A percentile compares a stretch with the other conserved stretches of the same genome.
phyloP scores from a whole-genome alignment of 2,329 filamentous ascomycete species.

The Neocucurbitaria cava region DNA sequence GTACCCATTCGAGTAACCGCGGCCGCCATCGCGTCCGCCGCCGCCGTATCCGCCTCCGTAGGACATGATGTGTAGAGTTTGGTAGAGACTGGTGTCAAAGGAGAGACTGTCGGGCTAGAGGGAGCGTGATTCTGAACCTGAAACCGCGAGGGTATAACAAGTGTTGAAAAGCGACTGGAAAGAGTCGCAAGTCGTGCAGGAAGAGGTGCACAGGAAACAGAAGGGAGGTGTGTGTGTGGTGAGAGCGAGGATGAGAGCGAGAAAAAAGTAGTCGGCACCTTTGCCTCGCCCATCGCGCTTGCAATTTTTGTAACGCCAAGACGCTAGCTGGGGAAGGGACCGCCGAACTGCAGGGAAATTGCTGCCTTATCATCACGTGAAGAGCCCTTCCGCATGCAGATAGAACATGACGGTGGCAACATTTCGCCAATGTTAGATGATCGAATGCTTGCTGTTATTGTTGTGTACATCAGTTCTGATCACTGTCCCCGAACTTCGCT shows the following conservation, averaged over 20 bases:
- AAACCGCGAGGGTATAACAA: conserved; percentile 19
- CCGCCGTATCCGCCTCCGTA: conserved; percentile 62
- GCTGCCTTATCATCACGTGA: conserved; percentile 8
- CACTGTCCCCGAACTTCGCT: neutral
- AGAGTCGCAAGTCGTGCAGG: conserved; percentile 31
- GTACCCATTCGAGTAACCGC: conserved; percentile 64
- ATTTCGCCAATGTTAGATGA: neutral
- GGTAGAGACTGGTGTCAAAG: conserved; percentile 44
- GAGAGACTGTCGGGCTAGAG: conserved; percentile 19
- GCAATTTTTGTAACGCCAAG: conserved; percentile 27
- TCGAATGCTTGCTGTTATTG: neutral
- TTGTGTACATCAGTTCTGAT: neutral
- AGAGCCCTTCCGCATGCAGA: neutral
- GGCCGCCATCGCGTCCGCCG: conserved; percentile 56
- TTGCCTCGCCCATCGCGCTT: conserved; percentile 34
- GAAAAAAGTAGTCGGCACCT: conserved; percentile 29
- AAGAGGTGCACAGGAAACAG: conserved; percentile 25
- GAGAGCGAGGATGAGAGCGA: conserved; percentile 26
- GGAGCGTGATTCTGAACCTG: conserved; percentile 28
- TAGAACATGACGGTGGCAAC: neutral
- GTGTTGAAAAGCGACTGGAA: conserved; percentile 32
- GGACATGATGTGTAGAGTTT: conserved; percentile 65
- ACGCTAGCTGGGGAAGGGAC: conserved; percentile 23
- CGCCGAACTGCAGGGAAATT: conserved; percentile 18
- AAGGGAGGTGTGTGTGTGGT: conserved; percentile 24